A percentile compares a stretch with the other conserved stretches of the same genome.
Conservation (phyloP, 2,329 filamentous ascomycete genomes). For the Claviceps fusiformis region DNA sequence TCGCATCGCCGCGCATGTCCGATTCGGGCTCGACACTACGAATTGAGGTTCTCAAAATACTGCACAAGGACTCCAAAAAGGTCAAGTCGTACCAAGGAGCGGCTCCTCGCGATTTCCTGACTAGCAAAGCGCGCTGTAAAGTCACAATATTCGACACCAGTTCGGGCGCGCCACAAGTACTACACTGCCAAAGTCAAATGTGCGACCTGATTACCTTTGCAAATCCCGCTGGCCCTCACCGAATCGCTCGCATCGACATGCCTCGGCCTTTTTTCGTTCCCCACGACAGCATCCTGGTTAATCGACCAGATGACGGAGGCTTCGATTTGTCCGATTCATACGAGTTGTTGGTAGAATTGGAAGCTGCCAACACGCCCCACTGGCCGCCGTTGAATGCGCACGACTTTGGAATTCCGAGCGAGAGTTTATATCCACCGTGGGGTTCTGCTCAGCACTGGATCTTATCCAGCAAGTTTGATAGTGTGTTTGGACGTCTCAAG, state of each 20-base stretch:
- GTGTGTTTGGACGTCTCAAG: conserved; percentile 28
- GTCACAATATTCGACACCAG: conserved; percentile 23
- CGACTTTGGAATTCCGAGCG: conserved; percentile 17
- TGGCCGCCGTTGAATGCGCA: conserved; percentile 39
- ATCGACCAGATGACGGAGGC: conserved; percentile 30
- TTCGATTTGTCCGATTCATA: conserved; percentile 38
- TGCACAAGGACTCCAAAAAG: conserved; percentile 32
- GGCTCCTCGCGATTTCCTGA: conserved; percentile 17
- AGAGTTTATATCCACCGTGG: conserved; percentile 9
- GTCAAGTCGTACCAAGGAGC: conserved; percentile 16
- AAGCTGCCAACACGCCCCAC: conserved; percentile 31
- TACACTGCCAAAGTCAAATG: conserved; percentile 40
- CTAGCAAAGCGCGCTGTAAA: conserved; percentile 23
- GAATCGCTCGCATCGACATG: conserved; percentile 34
- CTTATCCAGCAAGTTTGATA: conserved; percentile 26
- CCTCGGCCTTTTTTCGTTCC: conserved; percentile 37
- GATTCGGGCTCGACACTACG: conserved; percentile 30
- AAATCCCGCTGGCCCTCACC: conserved; percentile 30
- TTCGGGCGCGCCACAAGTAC: conserved; percentile 24
- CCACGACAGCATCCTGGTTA: conserved; percentile 35
- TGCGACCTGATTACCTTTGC: conserved; percentile 38
- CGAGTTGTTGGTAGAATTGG: conserved; percentile 36
- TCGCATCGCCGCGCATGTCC: conserved; percentile 16
- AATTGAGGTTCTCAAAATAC: conserved; percentile 39
- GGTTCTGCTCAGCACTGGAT: conserved; percentile 21